Percentiles rank a stretch among this genome's conserved stretches.
Conservation (phyloP, 306 rosid genomes). For the Rubus parviflorus region DNA sequence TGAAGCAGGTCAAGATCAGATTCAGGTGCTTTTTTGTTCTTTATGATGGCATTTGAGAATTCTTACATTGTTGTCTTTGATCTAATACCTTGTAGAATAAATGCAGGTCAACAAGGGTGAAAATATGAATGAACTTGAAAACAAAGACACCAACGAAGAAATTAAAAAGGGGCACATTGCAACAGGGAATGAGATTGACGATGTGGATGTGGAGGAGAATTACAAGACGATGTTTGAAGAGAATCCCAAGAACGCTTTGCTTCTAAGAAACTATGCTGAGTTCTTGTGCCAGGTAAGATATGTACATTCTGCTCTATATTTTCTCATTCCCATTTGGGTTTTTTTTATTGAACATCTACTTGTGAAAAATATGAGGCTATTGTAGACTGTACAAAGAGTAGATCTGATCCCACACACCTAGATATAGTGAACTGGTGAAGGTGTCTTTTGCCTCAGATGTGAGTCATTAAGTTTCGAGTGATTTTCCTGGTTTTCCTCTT, state of each 20-base stretch:
- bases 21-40: conserved; percentile 38
- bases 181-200: conserved; percentile 29
- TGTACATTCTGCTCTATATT: conserved; percentile 5
- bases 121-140: conserved; percentile 20
- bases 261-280: conserved; percentile 70
- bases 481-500: not conserved
- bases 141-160: conserved; percentile 27
- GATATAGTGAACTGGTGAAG: too few species aligned
- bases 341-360: not conserved
- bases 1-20: conserved; percentile 30
- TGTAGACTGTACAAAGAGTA: not conserved
- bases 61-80: conserved; percentile 16
- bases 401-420: not conserved
- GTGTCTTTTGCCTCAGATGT: not conserved
- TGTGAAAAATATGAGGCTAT: not conserved
- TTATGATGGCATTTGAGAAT: conserved; percentile 1
- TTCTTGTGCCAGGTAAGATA: conserved; percentile 67
- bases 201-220: conserved; percentile 34
- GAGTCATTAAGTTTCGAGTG: not conserved
- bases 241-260: conserved; percentile 55
- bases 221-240: conserved; percentile 55
- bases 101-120: conserved; percentile 44
- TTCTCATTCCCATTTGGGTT: not conserved
- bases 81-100: conserved; percentile 23
- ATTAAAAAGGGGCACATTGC: conserved; percentile 14